A percentile compares a stretch with the other conserved stretches of the same genome.
Evolutionary conservation across 1,139 yeast genomes (phyloP).

Genomic region (Yamadazyma sp.): DNA sequence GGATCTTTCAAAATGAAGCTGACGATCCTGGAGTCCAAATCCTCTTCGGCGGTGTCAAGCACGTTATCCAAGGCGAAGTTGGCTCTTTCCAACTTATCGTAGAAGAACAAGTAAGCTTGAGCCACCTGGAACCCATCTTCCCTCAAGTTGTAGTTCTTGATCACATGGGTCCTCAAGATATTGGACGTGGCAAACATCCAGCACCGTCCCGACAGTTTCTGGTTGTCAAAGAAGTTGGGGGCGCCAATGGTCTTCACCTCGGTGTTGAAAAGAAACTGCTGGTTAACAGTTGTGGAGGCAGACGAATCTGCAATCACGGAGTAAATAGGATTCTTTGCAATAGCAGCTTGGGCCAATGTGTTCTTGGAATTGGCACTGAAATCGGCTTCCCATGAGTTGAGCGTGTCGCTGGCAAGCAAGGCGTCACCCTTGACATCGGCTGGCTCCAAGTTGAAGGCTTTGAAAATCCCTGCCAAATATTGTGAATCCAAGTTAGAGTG

Average conservation of each 20-base stretch:
- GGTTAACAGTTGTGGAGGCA: conserved; percentile 22
- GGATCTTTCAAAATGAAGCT: conserved; percentile 65
- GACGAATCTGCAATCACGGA: conserved; percentile 38
- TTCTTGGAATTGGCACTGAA: conserved; percentile 55
- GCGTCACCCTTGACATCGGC: conserved; percentile 13
- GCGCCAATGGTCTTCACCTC: conserved; percentile 64
- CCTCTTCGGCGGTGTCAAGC: conserved; percentile 62
- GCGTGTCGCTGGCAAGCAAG: neutral
- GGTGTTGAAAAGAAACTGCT: conserved; percentile 56
- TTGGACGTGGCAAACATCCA: conserved; percentile 88
- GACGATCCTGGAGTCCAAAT: conserved; percentile 65
- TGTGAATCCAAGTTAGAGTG: neutral
- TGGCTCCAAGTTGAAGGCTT: conserved; percentile 4
- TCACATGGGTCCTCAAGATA: conserved; percentile 62
- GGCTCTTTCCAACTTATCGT: conserved; percentile 45
- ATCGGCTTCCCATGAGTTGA: conserved; percentile 52
- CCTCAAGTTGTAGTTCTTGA: conserved; percentile 61
- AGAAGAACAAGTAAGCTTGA: conserved; percentile 45
- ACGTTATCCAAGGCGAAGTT: conserved; percentile 77
- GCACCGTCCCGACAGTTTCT: conserved; percentile 75
- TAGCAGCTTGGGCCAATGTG: conserved; percentile 57
- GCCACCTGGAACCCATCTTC: conserved; percentile 65
- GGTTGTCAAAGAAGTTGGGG: conserved; percentile 64
- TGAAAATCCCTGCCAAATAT: conserved; percentile 3
- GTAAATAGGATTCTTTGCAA: conserved; percentile 51